Percentiles rank a stretch among this genome's conserved stretches.
phyloP scores from a whole-genome alignment of 805 yeast species.

The Brettanomyces nanus region DNA sequence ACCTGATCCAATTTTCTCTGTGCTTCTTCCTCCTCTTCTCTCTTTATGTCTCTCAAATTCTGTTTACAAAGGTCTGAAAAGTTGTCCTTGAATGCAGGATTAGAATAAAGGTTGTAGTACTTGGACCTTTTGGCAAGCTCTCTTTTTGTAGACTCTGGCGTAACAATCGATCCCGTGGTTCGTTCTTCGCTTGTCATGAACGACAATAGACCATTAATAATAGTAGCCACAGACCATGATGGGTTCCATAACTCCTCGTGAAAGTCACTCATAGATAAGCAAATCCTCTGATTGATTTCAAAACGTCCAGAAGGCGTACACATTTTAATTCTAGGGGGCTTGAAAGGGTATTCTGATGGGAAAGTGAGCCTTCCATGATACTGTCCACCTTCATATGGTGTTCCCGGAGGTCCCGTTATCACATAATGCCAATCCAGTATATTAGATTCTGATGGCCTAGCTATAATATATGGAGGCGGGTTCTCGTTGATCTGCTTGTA shows the following conservation, averaged over 20 bases:
- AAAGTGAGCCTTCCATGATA: constrained; percentile 83
- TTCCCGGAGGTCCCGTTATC: constrained; percentile 84
- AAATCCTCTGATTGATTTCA: constrained; percentile 68
- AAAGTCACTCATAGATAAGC: constrained; percentile 89
- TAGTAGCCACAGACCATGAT: constrained; percentile 89
- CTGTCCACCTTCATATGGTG: constrained; percentile 81
- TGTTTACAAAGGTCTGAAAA: constrained; percentile 61
- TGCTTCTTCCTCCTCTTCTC: constrained; percentile 5
- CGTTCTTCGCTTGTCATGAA: constrained; percentile 86
- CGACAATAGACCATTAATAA: constrained; percentile 76
- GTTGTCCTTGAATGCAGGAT: constrained; percentile 45
- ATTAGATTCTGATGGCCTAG: constrained; percentile 81
- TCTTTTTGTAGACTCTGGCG: constrained; percentile 51
- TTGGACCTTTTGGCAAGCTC: constrained; percentile 52
- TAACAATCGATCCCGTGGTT: constrained; percentile 74
- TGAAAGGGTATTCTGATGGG: constrained; percentile 82
- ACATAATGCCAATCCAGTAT: constrained; percentile 92
- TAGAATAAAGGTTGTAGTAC: constrained; percentile 49
- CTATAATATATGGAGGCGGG: constrained; percentile 80
- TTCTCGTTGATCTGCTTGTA: constrained; percentile 66
- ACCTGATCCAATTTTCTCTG: constrained; percentile 4
- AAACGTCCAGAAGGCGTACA: constrained; percentile 87
- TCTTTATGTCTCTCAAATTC: constrained; percentile 29
- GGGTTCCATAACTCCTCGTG: constrained; percentile 97
- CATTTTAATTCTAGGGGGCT: constrained; percentile 87